These are phyloP conservation scores for Balansia obtecta DNA, from an alignment of 2,329 filamentous ascomycete species.

Conservation along the genomic window DNA sequence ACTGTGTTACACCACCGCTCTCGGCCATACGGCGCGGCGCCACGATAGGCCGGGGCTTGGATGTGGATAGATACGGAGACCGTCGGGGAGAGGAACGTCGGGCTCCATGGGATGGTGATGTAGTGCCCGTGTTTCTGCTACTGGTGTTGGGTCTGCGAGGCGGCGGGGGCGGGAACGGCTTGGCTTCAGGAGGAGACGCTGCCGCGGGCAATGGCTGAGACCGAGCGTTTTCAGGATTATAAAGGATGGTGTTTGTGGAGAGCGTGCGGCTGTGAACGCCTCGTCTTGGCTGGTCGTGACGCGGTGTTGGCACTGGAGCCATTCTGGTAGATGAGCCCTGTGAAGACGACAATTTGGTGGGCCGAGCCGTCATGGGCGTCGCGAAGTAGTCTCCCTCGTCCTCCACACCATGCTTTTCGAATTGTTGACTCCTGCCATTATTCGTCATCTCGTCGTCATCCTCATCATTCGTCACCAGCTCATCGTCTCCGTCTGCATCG, in stretches of 20 bases:
- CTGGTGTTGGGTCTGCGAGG: slow-evolving; percentile 26
- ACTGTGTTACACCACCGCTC: slow-evolving; percentile 23
- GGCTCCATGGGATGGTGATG: slow-evolving; percentile 22
- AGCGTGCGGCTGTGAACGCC: slow-evolving; percentile 56
- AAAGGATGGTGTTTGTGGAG: slow-evolving; percentile 76
- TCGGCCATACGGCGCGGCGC: slow-evolving; percentile 27
- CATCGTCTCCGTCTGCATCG: slow-evolving; percentile 81
- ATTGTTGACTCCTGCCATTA: slow-evolving; percentile 20
- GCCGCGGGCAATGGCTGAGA: slow-evolving; percentile 28
- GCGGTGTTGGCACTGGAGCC: slow-evolving; percentile 18
- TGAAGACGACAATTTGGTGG: slow-evolving; percentile 24
- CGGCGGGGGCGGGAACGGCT: slow-evolving; percentile 6
- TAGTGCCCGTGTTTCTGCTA: slow-evolving; percentile 15
- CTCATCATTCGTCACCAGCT: slow-evolving; percentile 72
- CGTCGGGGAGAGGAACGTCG: slow-evolving; percentile 35
- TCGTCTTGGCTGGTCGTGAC: slow-evolving; percentile 21
- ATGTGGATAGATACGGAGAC: slow-evolving; percentile 28
- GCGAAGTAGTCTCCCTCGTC: slow-evolving; percentile 40
- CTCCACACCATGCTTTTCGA: slow-evolving; percentile 16
- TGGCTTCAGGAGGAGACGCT: slow-evolving; percentile 25
- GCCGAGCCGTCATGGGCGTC: slow-evolving; percentile 33
- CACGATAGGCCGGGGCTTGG: slow-evolving; percentile 44
- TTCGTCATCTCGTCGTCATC: slow-evolving; percentile 43
- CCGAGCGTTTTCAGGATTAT: slow-evolving; percentile 50
- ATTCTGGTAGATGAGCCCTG: slow-evolving; percentile 18